phyloP scores from a whole-genome alignment of 164 flowering plant species.

The Liquidambar formosana region DNA sequence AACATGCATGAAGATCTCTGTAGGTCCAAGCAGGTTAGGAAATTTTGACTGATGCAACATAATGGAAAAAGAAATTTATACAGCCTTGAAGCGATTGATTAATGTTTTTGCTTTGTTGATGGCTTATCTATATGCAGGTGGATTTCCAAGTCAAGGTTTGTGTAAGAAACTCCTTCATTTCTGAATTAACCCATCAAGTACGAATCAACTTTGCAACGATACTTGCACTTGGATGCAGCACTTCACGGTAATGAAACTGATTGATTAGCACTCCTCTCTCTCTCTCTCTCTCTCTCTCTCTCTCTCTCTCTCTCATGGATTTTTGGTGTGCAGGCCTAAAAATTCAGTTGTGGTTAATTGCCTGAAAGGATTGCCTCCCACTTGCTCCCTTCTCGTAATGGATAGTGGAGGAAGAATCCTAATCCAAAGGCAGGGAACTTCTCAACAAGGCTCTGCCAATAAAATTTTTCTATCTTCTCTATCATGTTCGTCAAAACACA shows the following conservation, averaged over 20 bases:
- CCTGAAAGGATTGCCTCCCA: constrained; percentile 40
- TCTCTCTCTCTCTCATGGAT: neutral
- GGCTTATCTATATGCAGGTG: constrained; percentile 29
- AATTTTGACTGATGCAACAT: neutral
- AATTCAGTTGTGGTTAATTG: constrained; percentile 22
- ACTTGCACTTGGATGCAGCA: constrained; percentile 44
- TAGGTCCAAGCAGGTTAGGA: constrained; percentile 43
- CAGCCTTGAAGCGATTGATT: neutral
- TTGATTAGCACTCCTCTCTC: neutral
- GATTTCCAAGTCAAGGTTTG: constrained; percentile 49
- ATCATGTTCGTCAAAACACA: constrained; percentile 8
- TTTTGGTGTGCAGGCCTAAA: constrained; percentile 29
- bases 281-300: constrained; percentile 9
- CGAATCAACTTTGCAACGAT: constrained; percentile 33
- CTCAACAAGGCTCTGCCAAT: constrained; percentile 37
- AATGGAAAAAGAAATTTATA: neutral
- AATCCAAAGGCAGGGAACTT: constrained; percentile 32
- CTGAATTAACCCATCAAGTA: constrained; percentile 34
- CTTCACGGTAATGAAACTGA: constrained; percentile 23
- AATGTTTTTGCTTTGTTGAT: neutral
- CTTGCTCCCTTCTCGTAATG: constrained; percentile 43
- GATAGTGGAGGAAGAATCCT: constrained; percentile 36
- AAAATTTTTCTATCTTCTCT: constrained; percentile 9
- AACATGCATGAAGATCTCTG: constrained; percentile 56
- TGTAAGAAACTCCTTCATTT: constrained; percentile 27